A percentile compares a stretch with the other conserved stretches of the same genome.
Conservation (phyloP, 2,329 filamentous ascomycete genomes). For the Microsporum canis region DNA sequence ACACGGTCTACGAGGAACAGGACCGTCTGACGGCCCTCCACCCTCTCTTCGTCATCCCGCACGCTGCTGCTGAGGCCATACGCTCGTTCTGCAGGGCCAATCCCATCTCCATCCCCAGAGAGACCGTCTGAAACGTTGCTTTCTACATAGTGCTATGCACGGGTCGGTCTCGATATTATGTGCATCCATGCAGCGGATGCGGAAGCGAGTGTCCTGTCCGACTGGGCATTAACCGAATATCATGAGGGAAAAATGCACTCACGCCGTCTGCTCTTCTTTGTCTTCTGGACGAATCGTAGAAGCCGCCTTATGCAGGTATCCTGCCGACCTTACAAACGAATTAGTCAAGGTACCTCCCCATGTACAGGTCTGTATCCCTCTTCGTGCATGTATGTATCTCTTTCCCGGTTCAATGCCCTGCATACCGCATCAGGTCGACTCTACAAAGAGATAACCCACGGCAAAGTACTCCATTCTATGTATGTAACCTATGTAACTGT, state of each 20-base stretch:
- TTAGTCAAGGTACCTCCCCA: neutral
- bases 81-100: constrained; percentile 54
- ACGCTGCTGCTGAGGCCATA: constrained; percentile 53
- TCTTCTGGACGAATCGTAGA: neutral
- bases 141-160: too few species aligned
- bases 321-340: neutral
- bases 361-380: neutral
- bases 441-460: too few species aligned
- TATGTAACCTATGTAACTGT: neutral
- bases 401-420: too few species aligned
- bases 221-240: neutral
- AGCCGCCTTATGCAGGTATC: neutral
- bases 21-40: constrained; percentile 63
- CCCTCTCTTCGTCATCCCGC: constrained; percentile 75
- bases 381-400: too few species aligned
- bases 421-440: too few species aligned
- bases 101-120: constrained; percentile 21
- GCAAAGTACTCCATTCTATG: neutral
- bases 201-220: neutral
- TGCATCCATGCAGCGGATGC: neutral
- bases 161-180: neutral
- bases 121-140: neutral
- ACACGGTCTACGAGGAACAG: constrained; percentile 51
- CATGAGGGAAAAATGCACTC: neutral
- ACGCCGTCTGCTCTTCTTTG: neutral